Evolutionary conservation across 176 grass and related monocot genomes (phyloP).

Genomic region (Carex scoparia): DNA sequence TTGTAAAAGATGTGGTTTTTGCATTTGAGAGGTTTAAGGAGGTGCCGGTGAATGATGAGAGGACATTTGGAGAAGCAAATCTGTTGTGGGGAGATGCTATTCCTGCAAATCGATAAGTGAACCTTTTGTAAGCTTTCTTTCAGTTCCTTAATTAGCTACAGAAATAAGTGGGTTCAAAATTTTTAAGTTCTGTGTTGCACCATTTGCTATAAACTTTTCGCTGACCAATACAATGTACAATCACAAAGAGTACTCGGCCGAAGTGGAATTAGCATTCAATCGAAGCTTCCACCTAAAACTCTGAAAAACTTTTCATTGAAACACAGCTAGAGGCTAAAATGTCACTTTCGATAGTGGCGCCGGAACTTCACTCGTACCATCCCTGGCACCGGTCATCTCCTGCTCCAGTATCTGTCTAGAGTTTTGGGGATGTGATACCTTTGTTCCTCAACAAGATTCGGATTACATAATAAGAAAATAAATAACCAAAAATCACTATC

Average conservation of each 20-base stretch:
- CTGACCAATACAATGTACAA: neutral
- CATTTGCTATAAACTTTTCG: neutral
- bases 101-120: conserved; percentile 16
- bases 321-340: neutral
- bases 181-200: neutral
- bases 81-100: conserved; percentile 26
- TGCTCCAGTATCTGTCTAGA: neutral
- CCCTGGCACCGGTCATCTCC: neutral
- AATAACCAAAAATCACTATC: neutral
- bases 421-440: neutral
- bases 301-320: neutral
- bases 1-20: neutral
- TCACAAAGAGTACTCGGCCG: neutral
- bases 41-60: conserved; percentile 40
- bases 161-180: neutral
- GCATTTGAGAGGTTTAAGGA: conserved; percentile 36
- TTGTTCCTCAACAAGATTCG: neutral
- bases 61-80: conserved; percentile 11
- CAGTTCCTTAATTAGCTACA: neutral
- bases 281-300: neutral
- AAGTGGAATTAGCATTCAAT: neutral
- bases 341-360: neutral
- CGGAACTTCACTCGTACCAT: neutral
- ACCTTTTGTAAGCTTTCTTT: neutral
- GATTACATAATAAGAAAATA: neutral